Base-by-base conservation (phyloP, 176 grass and related monocot species). In the Areca catechu region DNA sequence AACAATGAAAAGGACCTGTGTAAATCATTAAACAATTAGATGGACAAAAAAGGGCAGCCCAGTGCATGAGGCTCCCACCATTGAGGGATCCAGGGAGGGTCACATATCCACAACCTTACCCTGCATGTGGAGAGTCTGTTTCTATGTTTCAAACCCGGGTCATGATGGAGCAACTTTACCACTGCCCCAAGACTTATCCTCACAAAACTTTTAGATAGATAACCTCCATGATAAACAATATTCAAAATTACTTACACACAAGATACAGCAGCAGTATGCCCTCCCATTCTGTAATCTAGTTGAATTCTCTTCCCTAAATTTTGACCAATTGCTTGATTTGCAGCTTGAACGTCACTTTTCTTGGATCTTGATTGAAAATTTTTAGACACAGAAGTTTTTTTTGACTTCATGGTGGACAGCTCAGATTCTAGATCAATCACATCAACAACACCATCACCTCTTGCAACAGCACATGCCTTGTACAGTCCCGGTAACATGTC, bases 391-490 rank as follows among this genome's bases (percentile, higher is more conserved):
- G 63, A 69, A 58, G 61, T 21, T 22, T 71, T 76, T 66, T 81
- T 89, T 15, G 62, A 75, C 68, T 90, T 91, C 20, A 43, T 27
- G 12, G 73, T 60, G 43, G 75, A 68, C 65, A 88, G 19, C 71
- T 85, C 75, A 51, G 80, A 86, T 78, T 97, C 86, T 49, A 97
- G 80, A 72, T 97, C 75, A 74, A 97, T 70, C 24, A 91, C 47
- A 56, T 97, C 92, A 71, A 97, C 75, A 69, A 50, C 77, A 63
- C 92, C 92, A 63, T 97, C 86, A 48, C 92, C 92, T 65, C 80
- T 97, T 66, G 92, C 92, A 79, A 88, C 92, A 77, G 92, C 92
- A 75, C 86, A 91, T 51, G 82, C 84, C 75, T 80, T 97, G 77
- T 82, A 72, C 6, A 67, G 49, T 20, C 71, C 83, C 16, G 73